A percentile compares a stretch with the other conserved stretches of the same genome.
phyloP scores from a whole-genome alignment of 768 basidiomycete species.

The Boletus pseudo-olivaceus region DNA sequence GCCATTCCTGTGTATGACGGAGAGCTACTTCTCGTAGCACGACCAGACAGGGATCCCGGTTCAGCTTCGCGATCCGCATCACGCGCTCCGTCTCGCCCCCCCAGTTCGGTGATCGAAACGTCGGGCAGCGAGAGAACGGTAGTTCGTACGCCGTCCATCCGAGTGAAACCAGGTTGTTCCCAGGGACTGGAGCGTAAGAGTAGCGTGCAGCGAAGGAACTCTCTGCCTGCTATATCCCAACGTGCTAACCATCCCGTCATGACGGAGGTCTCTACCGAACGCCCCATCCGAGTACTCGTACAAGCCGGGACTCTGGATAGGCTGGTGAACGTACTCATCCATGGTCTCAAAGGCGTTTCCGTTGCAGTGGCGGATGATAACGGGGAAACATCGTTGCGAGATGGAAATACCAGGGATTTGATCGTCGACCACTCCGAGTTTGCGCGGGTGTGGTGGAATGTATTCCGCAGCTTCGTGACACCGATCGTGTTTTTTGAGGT shows the following conservation, averaged over 20 bases:
- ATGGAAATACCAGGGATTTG: conserved; percentile 70
- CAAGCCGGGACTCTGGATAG: conserved; percentile 75
- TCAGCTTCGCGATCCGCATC: conserved; percentile 55
- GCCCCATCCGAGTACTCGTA: conserved; percentile 71
- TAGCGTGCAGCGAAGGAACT: conserved; percentile 70
- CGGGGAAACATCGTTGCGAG: conserved; percentile 75
- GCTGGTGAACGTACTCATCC: conserved; percentile 71
- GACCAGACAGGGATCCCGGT: conserved; percentile 43
- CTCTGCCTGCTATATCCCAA: conserved; percentile 72
- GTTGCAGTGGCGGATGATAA: conserved; percentile 85
- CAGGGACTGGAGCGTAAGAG: conserved; percentile 74
- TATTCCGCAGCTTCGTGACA: conserved; percentile 77
- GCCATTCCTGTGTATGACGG: conserved; percentile 73
- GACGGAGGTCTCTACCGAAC: conserved; percentile 63
- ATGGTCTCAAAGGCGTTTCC: conserved; percentile 72
- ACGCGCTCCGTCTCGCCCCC: conserved; percentile 63
- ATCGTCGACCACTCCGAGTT: conserved; percentile 73
- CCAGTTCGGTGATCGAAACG: conserved; percentile 54
- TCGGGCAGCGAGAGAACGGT: conserved; percentile 39
- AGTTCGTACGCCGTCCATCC: conserved; percentile 67
- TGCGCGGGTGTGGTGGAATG: conserved; percentile 77
- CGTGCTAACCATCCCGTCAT: conserved; percentile 54
- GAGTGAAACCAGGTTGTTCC: conserved; percentile 68
- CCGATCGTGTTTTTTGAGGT: conserved; percentile 86
- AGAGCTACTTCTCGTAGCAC: conserved; percentile 69